Conservation (phyloP, 2,329 filamentous ascomycete genomes). For the Colletotrichum horii region DNA sequence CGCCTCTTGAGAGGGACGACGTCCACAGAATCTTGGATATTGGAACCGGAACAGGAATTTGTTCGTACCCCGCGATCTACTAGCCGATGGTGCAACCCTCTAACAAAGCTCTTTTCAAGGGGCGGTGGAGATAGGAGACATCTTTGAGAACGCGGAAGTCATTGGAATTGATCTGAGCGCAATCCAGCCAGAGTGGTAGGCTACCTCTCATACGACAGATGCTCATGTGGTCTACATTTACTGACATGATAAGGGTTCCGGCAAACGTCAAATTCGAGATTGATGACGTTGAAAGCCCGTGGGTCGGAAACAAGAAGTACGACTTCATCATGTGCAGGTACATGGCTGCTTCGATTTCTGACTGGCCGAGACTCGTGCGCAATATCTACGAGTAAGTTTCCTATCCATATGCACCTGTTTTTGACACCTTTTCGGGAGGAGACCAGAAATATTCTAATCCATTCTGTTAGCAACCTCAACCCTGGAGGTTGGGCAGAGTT, state of each 20-base stretch:
- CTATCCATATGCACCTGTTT: too few relatives aligned
- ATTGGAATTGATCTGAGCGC: slow-evolving; percentile 5
- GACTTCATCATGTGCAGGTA: slow-evolving; percentile 19
- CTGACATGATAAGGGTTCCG: neutral
- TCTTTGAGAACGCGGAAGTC: neutral
- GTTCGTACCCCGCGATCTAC: too few relatives aligned
- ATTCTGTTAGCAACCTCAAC: neutral
- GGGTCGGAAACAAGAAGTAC: neutral
- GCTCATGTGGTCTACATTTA: too few relatives aligned
- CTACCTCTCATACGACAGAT: too few relatives aligned
- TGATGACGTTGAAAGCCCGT: slow-evolving; percentile 26
- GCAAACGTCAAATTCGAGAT: slow-evolving; percentile 30
- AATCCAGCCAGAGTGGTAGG: neutral
- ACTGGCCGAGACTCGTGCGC: neutral
- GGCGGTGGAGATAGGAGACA: neutral
- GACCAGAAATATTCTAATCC: too few relatives aligned
- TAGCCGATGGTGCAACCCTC: too few relatives aligned
- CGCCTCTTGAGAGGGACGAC: slow-evolving; percentile 36
- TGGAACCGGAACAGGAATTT: neutral
- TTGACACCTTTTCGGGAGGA: too few relatives aligned
- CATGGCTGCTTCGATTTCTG: slow-evolving; percentile 37
- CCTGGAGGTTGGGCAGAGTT: slow-evolving; percentile 8
- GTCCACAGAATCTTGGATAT: neutral
- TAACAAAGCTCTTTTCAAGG: too few relatives aligned
- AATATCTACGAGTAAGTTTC: neutral